Base-by-base conservation (phyloP, 1,284 basidiomycete species). In the Apiotrichum montevideense region DNA sequence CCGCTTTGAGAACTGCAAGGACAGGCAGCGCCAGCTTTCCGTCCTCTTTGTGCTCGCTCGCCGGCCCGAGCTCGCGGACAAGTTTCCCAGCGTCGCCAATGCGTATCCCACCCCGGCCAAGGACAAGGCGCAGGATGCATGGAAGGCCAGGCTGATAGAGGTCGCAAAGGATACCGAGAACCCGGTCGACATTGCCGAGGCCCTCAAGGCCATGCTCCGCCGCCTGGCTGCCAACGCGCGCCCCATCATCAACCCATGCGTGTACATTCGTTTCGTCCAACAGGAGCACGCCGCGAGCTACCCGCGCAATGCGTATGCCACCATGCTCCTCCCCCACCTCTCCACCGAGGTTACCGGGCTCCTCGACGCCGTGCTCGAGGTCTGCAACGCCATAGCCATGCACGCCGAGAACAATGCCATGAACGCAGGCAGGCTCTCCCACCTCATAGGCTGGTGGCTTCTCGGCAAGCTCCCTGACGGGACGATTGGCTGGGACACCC, bases 371-470 rank as follows among this genome's bases (percentile, higher is more conserved):
- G 56, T 74, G 4, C 69, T 74, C 48, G 68, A 72, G 40, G 59
- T 70, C 9, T 66, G 63, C 54, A 64, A 64, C 33, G 66, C 62
- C 1, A 63, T 74, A 14, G 66, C 65, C 2, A 54, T 66, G n/a
- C 63, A 67, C 46, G 55, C 64, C 6, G 69, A 73, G 34, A 54
- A 52, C 10, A 71, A 70, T 46, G 56, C 58, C 2, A 66, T 71
- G 64, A 58, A 63, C 14, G 67, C 63, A 9, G 67, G 67, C 3
- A 62, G 59, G 34, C 46, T 72, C 5, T 63, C 63, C 41, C 58
- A 66, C 35, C 55, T 71, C 13, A 60, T 71, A 10, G 72, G 71
- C 5, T 73, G 67, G 67, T 74, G 70, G 71, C 55, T 68, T 6
- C 61, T 58, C 21, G 66, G 67, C 29, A 34, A 45, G 35, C 46